phyloP scores from a whole-genome alignment of 225 moss, liverwort and hornwort species.

The Sphagnum tenellum region DNA sequence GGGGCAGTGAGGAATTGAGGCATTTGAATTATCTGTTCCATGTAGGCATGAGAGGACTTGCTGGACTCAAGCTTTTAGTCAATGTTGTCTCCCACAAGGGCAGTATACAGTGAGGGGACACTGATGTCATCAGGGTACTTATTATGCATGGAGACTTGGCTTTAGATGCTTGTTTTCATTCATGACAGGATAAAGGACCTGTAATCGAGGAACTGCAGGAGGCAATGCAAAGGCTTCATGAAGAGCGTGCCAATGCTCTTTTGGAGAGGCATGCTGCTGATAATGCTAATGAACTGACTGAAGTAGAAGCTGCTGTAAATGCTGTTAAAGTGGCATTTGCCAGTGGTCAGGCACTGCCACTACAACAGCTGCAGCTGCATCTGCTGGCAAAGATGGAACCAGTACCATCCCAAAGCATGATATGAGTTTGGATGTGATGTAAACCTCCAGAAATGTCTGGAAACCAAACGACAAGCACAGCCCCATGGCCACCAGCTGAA shows the following conservation, averaged over 20 bases:
- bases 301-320: conserved; percentile 71
- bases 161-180: too few relatives aligned
- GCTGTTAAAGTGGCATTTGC: conserved; percentile 71
- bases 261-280: conserved; percentile 79
- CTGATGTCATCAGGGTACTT: too few relatives aligned
- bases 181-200: conserved; percentile 71
- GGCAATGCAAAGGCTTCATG: conserved; percentile 91
- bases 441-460: conserved; percentile 86
- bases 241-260: conserved; percentile 92
- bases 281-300: conserved; percentile 76
- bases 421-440: conserved; percentile 91
- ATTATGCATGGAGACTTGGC: too few relatives aligned
- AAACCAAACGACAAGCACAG: conserved; percentile 74
- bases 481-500: conserved; percentile 61
- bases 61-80: too few relatives aligned
- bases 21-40: too few relatives aligned
- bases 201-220: conserved; percentile 95
- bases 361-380: conserved; percentile 65
- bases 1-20: too few relatives aligned
- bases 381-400: conserved; percentile 42
- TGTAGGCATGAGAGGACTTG: too few relatives aligned
- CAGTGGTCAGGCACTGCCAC: conserved; percentile 69
- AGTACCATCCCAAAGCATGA: conserved; percentile 65
- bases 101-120: too few relatives aligned
- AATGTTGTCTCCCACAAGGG: too few relatives aligned